Percentiles rank a stretch among this genome's conserved stretches.
phyloP scores from a whole-genome alignment of 2,329 filamentous ascomycete genomes.

The Lachnellula cervina region DNA sequence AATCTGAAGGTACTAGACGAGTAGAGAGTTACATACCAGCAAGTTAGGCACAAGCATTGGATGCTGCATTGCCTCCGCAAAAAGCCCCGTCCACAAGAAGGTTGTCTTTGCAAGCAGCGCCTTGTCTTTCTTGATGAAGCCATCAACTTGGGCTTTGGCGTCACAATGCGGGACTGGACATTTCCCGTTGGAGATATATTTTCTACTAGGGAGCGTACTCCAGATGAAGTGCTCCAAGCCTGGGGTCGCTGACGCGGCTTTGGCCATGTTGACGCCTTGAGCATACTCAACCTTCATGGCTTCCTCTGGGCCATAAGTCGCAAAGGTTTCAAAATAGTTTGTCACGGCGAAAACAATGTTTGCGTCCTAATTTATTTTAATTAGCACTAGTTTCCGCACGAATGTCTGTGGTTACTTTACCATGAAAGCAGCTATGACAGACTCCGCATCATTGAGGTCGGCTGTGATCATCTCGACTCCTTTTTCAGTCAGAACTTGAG shows the following conservation, averaged over 20 bases:
- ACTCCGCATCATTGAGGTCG: constrained; percentile 37
- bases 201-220: constrained; percentile 36
- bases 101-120: constrained; percentile 4
- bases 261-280: constrained; percentile 43
- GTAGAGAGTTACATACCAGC: no score
- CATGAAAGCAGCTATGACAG: constrained; percentile 38
- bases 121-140: constrained; percentile 28
- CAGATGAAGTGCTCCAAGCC: constrained; percentile 40
- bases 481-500: constrained; percentile 33
- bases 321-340: constrained; percentile 50
- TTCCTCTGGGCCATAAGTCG: constrained; percentile 30
- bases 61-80: neutral
- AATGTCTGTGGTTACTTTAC: constrained; percentile 6
- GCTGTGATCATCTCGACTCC: constrained; percentile 42
- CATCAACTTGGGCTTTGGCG: constrained; percentile 33
- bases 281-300: constrained; percentile 35
- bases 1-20: no score
- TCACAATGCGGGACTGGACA: constrained; percentile 32
- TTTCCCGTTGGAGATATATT: constrained; percentile 32
- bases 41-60: neutral
- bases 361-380: constrained; percentile 31
- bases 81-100: constrained; percentile 5
- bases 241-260: constrained; percentile 33
- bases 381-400: neutral
- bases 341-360: constrained; percentile 51